A percentile compares a stretch with the other conserved stretches of the same genome.
Evolutionary conservation across 2,329 filamentous ascomycete genomes (phyloP).

Genomic region (Cladosporium halotolerans): DNA sequence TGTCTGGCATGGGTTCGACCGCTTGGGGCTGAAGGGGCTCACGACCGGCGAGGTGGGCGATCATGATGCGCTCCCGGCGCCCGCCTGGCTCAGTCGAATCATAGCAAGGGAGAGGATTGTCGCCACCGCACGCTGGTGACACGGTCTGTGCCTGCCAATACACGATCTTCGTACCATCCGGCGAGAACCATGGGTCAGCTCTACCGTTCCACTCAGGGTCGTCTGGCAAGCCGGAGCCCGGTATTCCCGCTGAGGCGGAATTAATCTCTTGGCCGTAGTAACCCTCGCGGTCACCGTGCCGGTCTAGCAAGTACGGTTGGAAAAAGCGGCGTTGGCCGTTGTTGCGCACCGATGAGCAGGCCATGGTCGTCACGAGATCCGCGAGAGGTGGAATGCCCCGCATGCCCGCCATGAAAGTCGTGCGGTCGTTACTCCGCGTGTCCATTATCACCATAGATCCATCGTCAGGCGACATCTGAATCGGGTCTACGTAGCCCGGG

Average conservation of each 20-base stretch:
- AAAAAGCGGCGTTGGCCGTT: slow-evolving; percentile 44
- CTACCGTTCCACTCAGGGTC: slow-evolving; percentile 45
- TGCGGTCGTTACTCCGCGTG: slow-evolving; percentile 37
- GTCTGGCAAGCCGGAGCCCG: slow-evolving; percentile 31
- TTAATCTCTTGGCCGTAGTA: slow-evolving; percentile 44
- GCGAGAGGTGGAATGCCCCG: slow-evolving; percentile 39
- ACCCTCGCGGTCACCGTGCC: slow-evolving; percentile 38
- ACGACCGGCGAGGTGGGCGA: slow-evolving; percentile 35
- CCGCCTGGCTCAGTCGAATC: slow-evolving; percentile 35
- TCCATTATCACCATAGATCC: slow-evolving; percentile 41
- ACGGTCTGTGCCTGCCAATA: slow-evolving; percentile 38
- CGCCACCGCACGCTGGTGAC: slow-evolving; percentile 39
- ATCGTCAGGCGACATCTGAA: slow-evolving; percentile 39
- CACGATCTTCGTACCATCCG: slow-evolving; percentile 38
- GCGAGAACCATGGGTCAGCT: slow-evolving; percentile 40
- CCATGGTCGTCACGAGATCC: slow-evolving; percentile 32
- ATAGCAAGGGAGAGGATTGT: slow-evolving; percentile 39
- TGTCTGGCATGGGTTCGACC: slow-evolving; percentile 26
- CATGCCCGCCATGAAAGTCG: slow-evolving; percentile 39
- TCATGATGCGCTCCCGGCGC: slow-evolving; percentile 37
- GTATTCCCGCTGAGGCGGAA: slow-evolving; percentile 17
- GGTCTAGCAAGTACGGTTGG: slow-evolving; percentile 40
- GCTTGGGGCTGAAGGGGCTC: slow-evolving; percentile 18
- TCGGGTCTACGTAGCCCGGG: slow-evolving; percentile 41
- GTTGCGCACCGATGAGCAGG: slow-evolving; percentile 39